Conservation (phyloP, 495 filamentous ascomycete species). For the Daldinia bambusicola region DNA sequence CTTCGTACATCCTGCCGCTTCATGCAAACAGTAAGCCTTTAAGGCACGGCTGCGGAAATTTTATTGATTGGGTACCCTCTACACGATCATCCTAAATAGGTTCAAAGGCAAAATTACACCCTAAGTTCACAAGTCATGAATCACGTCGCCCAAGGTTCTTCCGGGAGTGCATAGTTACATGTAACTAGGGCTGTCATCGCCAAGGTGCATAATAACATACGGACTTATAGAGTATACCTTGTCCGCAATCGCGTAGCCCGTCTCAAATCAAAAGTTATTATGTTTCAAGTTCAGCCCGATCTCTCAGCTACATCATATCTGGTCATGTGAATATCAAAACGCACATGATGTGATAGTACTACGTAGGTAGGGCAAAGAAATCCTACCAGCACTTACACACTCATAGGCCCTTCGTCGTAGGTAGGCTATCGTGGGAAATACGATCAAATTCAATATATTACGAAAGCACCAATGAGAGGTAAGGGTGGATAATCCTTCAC, state of each 20-base stretch:
- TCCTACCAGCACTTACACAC: background rate
- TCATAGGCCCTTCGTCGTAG: background rate
- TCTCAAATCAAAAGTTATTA: slow-evolving; percentile 11
- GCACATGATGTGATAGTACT: background rate
- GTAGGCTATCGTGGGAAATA: background rate
- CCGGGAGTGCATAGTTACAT: background rate
- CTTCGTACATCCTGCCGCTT: background rate
- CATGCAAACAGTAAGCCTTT: background rate
- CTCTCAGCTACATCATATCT: slow-evolving; percentile 15
- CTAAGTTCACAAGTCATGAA: background rate
- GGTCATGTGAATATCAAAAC: background rate
- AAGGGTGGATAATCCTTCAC: background rate
- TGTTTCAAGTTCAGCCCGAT: slow-evolving; percentile 5
- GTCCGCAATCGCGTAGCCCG: slow-evolving; percentile 9
- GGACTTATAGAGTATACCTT: slow-evolving; percentile 14
- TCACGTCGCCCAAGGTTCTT: slow-evolving; percentile 7
- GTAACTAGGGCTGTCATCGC: background rate
- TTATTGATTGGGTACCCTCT: background rate
- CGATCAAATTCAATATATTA: background rate
- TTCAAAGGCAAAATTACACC: background rate
- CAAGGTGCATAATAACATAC: slow-evolving; percentile 36
- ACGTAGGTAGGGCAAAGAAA: background rate
- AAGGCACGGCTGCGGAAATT: background rate
- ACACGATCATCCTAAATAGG: background rate
- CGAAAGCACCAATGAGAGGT: slow-evolving; percentile 1